A percentile compares a stretch with the other conserved stretches of the same genome.
Evolutionary conservation across 148 eudicot genomes (phyloP).

Genomic region (Linanthus parryae): DNA sequence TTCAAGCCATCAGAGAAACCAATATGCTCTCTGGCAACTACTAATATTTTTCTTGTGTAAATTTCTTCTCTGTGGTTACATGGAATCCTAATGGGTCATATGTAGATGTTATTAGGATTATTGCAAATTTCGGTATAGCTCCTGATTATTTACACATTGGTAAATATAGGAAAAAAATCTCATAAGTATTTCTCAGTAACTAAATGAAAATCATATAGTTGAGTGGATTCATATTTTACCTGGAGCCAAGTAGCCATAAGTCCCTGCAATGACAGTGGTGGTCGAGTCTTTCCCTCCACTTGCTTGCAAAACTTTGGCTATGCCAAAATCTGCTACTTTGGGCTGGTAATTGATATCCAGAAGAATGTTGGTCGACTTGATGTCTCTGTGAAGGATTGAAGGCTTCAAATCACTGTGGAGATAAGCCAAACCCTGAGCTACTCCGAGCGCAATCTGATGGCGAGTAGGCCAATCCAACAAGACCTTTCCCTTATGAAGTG

Average conservation of each 20-base stretch:
- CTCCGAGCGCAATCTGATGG: slow-evolving; percentile 72
- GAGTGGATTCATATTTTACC: slow-evolving; percentile 33
- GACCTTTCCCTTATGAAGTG: slow-evolving; percentile 69
- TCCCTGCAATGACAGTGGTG: slow-evolving; percentile 72
- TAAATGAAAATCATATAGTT: too few species aligned
- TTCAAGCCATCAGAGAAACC: too few species aligned
- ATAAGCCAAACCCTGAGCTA: slow-evolving; percentile 88
- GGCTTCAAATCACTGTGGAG: slow-evolving; percentile 84
- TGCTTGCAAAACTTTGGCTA: slow-evolving; percentile 85
- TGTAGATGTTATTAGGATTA: too few species aligned
- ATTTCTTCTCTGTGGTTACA: too few species aligned
- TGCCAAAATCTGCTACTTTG: slow-evolving; percentile 95
- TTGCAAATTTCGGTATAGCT: too few species aligned
- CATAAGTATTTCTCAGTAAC: too few species aligned
- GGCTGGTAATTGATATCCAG: slow-evolving; percentile 74
- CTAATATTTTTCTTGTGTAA: too few species aligned
- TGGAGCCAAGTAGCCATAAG: slow-evolving; percentile 96
- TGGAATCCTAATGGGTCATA: too few species aligned
- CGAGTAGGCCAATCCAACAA: slow-evolving; percentile 81
- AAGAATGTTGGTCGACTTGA: slow-evolving; percentile 89
- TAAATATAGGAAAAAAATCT: too few species aligned
- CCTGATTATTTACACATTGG: too few species aligned
- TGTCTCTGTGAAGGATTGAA: slow-evolving; percentile 84
- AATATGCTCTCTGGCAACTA: too few species aligned
- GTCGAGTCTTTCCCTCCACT: slow-evolving; percentile 59